A percentile compares a stretch with the other conserved stretches of the same genome.
Conservation (phyloP, 805 yeast genomes). For the Candida lessepsii region DNA sequence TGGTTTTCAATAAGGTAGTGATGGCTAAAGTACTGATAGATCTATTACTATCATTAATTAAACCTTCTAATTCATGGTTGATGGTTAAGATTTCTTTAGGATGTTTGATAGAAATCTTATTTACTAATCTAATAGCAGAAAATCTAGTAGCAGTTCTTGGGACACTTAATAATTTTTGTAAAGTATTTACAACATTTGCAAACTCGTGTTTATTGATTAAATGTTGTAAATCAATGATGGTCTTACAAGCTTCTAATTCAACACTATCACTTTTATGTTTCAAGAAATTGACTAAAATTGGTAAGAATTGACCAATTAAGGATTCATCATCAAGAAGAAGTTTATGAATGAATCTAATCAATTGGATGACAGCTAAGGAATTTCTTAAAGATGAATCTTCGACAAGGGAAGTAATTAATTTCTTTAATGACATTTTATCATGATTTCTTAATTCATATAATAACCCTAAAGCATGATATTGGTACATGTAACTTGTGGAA, state of each 20-base stretch:
- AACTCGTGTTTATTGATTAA: slow-evolving; percentile 63
- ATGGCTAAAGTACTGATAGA: slow-evolving; percentile 96
- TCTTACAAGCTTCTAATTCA: slow-evolving; percentile 86
- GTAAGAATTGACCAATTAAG: slow-evolving; percentile 56
- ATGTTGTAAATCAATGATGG: slow-evolving; percentile 53
- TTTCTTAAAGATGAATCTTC: slow-evolving; percentile 64
- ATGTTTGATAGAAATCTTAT: slow-evolving; percentile 74
- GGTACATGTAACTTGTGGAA: slow-evolving; percentile 76
- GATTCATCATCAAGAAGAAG: slow-evolving; percentile 71
- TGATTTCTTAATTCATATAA: slow-evolving; percentile 83
- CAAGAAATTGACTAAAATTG: slow-evolving; percentile 67
- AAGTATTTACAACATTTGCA: slow-evolving; percentile 65
- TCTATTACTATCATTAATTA: slow-evolving; percentile 86
- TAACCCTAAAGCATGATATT: slow-evolving; percentile 93
- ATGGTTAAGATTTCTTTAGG: slow-evolving; percentile 80
- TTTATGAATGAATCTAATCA: slow-evolving; percentile 78
- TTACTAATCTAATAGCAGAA: slow-evolving; percentile 88
- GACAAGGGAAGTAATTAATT: slow-evolving; percentile 76
- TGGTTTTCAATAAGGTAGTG: slow-evolving; percentile 92
- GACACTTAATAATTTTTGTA: slow-evolving; percentile 76
- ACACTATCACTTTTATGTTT: slow-evolving; percentile 85
- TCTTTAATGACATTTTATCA: slow-evolving; percentile 91
- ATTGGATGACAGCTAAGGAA: slow-evolving; percentile 81
- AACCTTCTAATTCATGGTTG: slow-evolving; percentile 79
- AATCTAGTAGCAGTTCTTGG: slow-evolving; percentile 89